Conservation (phyloP, 78 protist species). For the Chrysochromulina tobinii region DNA sequence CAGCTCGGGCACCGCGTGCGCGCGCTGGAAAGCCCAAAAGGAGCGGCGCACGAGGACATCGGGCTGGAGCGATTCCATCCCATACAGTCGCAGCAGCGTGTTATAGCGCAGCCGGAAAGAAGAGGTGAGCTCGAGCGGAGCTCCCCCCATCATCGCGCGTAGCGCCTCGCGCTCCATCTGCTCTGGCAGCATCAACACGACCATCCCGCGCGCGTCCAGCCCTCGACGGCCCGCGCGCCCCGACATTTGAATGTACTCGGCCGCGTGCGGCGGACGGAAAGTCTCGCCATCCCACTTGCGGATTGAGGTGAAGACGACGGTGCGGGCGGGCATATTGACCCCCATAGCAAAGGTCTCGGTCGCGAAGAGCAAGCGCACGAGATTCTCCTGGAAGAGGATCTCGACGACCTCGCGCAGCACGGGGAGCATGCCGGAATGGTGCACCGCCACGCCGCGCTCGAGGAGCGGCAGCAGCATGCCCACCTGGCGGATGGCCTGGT, state of each 20-base stretch:
- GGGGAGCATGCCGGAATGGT: conserved; percentile 86
- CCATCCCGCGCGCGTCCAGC: conserved; percentile 81
- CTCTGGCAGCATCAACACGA: conserved; percentile 81
- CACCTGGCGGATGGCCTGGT: background rate
- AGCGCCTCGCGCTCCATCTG: conserved; percentile 77
- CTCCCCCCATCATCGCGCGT: conserved; percentile 61
- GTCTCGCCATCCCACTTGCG: conserved; percentile 81
- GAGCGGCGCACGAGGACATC: conserved; percentile 30
- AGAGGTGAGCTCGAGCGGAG: background rate
- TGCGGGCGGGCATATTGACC: conserved; percentile 81
- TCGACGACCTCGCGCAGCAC: conserved; percentile 76
- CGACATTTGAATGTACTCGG: conserved; percentile 88
- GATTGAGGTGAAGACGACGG: conserved; percentile 78
- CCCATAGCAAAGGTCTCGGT: conserved; percentile 82
- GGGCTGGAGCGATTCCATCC: conserved; percentile 38
- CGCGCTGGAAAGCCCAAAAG: conserved; percentile 53
- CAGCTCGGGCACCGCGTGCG: background rate
- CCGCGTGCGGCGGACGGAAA: conserved; percentile 39
- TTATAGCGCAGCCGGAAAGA: background rate
- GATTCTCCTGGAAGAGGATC: conserved; percentile 72
- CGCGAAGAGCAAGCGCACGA: background rate
- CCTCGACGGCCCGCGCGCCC: conserved; percentile 93
- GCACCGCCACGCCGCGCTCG: conserved; percentile 69
- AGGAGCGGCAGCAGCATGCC: conserved; percentile 40
- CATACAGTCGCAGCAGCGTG: background rate